Percentiles rank a stretch among this genome's conserved stretches.
phyloP scores from a whole-genome alignment of 164 flowering plant species.

The Berberis thunbergii region DNA sequence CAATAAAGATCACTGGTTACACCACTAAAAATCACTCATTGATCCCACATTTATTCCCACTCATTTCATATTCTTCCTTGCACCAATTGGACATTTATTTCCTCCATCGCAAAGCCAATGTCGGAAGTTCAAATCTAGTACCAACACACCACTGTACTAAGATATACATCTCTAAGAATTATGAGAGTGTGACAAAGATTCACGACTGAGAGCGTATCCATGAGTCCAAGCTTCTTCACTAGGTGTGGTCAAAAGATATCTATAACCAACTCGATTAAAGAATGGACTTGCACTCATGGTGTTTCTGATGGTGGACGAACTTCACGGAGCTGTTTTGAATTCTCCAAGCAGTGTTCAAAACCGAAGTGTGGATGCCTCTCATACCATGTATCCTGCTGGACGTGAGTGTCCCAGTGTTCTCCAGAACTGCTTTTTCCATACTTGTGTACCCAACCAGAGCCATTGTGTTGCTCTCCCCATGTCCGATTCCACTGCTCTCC shows the following conservation, averaged over 20 bases:
- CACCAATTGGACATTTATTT: too few relatives aligned
- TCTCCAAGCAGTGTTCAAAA: constrained; percentile 70
- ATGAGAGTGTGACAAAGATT: too few relatives aligned
- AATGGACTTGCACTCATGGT: constrained; percentile 8
- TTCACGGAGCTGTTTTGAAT: constrained; percentile 72
- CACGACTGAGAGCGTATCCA: too few relatives aligned
- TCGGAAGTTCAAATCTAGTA: too few relatives aligned
- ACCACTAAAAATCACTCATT: too few relatives aligned
- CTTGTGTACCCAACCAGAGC: constrained; percentile 98
- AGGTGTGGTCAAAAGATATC: constrained; percentile 3
- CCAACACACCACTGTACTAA: too few relatives aligned
- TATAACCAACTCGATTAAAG: background rate
- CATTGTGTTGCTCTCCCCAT: constrained; percentile 95
- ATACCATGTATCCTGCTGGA: constrained; percentile 78
- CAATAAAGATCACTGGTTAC: too few relatives aligned
- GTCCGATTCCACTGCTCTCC: constrained; percentile 96
- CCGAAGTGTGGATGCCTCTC: constrained; percentile 89
- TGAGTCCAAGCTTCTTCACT: background rate
- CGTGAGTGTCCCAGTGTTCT: constrained; percentile 97
- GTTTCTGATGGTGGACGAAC: constrained; percentile 55
- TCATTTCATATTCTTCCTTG: too few relatives aligned
- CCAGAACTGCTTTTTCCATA: constrained; percentile 95
- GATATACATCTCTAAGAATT: too few relatives aligned
- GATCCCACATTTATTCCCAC: too few relatives aligned
- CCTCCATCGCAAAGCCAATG: too few relatives aligned